These are phyloP conservation scores for Nematodospora valgi DNA, from an alignment of 805 yeast genomes.

Conservation along the genomic window DNA sequence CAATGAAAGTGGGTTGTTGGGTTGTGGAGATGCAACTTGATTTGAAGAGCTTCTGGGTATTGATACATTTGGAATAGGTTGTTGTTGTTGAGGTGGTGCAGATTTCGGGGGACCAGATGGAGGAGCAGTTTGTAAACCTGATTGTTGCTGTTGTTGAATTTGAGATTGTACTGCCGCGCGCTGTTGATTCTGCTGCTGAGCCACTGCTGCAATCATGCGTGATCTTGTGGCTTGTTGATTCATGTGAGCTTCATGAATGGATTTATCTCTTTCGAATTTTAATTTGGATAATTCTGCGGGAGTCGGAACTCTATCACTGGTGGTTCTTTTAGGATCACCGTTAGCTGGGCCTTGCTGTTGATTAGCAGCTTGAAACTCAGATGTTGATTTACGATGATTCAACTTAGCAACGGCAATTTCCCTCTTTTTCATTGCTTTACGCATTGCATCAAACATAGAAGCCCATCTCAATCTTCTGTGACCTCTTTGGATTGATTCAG, in stretches of 20 bases:
- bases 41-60: neutral
- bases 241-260: conserved; percentile 71
- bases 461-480: conserved; percentile 93
- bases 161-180: conserved; percentile 1
- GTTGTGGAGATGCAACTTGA: conserved; percentile 1
- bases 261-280: conserved; percentile 82
- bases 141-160: conserved; percentile 14
- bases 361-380: conserved; percentile 6
- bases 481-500: conserved; percentile 90
- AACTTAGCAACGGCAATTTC: conserved; percentile 55
- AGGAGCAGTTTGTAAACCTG: conserved; percentile 13
- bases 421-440: conserved; percentile 85
- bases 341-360: conserved; percentile 2
- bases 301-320: conserved; percentile 48
- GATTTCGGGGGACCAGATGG: conserved; percentile 12
- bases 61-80: conserved; percentile 8
- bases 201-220: conserved; percentile 41
- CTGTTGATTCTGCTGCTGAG: conserved; percentile 29
- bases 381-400: conserved; percentile 19
- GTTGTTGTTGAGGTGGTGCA: conserved; percentile 15
- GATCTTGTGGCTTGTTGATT: conserved; percentile 42
- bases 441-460: conserved; percentile 92
- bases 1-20: conserved; percentile 4
- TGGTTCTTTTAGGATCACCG: conserved; percentile 8
- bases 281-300: conserved; percentile 82